Evolutionary conservation across 2,329 filamentous ascomycete species (phyloP), one percentile per base, ranked within the genome.

Genomic region (Epicoccum sorghinum): DNA sequence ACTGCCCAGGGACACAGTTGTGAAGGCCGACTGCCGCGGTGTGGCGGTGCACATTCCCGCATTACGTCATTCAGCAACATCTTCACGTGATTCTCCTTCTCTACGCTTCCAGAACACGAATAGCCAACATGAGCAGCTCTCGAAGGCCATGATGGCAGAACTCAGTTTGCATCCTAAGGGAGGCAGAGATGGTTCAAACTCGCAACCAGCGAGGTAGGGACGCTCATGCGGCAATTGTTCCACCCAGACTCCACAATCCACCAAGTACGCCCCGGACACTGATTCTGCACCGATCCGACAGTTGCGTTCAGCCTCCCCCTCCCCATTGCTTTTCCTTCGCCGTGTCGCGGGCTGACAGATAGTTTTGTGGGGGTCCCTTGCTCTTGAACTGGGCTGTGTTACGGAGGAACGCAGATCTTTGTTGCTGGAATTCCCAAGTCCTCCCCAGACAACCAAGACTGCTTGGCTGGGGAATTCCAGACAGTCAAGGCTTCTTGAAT

Each of bases 1-100:
- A 52, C 53, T 18, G 44, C 53, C 42, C 43, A 47, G 52, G 52
- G 47, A 55, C 52, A 55, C 52, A 42, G 40, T 49, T 55, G 45
- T 50, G 25, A n/a, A 38, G 23, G 43, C 35, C 36, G 36, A 18
- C 18, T 36, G 48, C 49, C 42, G 37, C 37, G 43, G 38, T 30
- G 52, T 51, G 42, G 52, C 47, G 47, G 47, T 44, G 53, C 53
- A 47, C 33, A 52, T 40, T 51, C 42, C 25, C 36, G 24, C 18
- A 12, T 56, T 56, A 52, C 47, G 53, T 56, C 53, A 56, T 56
- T 41, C 10, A 22, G 12, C 18, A 18, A 2, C 4, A 12, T 4
- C 32, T 23, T 50, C 52, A 55, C 52, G 40, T 50, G 52, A 37
- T 32, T 46, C 7, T 3, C 18, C 18, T 7, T 13, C 18, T 22